Conservation (phyloP, 495 filamentous ascomycete species). For the Lichina pygmaea region DNA sequence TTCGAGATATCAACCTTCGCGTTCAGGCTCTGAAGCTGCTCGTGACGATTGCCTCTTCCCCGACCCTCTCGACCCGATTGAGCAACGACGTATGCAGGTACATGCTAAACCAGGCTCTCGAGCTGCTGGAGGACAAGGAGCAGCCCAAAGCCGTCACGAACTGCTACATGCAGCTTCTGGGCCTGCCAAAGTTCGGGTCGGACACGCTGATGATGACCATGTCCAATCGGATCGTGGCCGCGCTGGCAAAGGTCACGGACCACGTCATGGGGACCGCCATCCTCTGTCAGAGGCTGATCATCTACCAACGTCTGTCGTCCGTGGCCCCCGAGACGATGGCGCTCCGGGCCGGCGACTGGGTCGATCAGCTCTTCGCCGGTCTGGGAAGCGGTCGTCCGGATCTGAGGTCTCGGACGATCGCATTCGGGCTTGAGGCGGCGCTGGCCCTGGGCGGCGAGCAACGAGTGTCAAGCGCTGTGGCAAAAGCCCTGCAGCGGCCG, state of each 20-base stretch:
- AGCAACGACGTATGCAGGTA: conserved; percentile 54
- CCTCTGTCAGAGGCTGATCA: conserved; percentile 37
- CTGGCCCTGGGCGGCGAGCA: conserved; percentile 35
- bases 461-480: conserved; percentile 31
- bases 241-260: conserved; percentile 25
- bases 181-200: conserved; percentile 45
- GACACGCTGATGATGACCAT: conserved; percentile 46
- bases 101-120: conserved; percentile 52
- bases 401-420: conserved; percentile 42
- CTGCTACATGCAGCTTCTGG: conserved; percentile 50
- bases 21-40: conserved; percentile 52
- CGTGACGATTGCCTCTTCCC: conserved; percentile 40
- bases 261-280: conserved; percentile 53
- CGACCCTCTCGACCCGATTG: conserved; percentile 31
- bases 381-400: conserved; percentile 57
- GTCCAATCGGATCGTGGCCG: conserved; percentile 34
- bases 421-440: conserved; percentile 39
- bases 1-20: conserved; percentile 27
- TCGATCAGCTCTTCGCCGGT: conserved; percentile 52
- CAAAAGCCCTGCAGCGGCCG: conserved; percentile 17
- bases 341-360: conserved; percentile 34
- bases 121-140: conserved; percentile 30
- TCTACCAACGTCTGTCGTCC: conserved; percentile 47
- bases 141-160: conserved; percentile 51
- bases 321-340: conserved; percentile 43